These are phyloP conservation scores for Parmales sp. DNA, from an alignment of 108 stramenopile species.

Conservation along the genomic window DNA sequence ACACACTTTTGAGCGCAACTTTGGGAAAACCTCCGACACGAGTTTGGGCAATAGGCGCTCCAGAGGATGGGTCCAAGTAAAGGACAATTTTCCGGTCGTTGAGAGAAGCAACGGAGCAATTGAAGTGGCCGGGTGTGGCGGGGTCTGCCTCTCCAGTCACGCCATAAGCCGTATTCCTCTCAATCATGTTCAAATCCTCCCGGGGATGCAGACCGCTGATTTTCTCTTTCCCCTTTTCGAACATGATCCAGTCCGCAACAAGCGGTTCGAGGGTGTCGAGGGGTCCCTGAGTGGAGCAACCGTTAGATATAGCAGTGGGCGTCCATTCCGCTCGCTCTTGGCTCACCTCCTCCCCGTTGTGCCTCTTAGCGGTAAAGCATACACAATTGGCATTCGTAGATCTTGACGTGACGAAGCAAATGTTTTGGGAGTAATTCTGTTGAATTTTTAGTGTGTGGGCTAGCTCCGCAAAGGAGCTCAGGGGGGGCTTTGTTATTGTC, in stretches of 20 bases:
- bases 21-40: not conserved
- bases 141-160: not conserved
- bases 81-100: not conserved
- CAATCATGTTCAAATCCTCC: slow-evolving; percentile 9
- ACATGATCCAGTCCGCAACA: slow-evolving; percentile 2
- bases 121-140: not conserved
- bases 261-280: not conserved
- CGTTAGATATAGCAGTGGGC: too few species aligned
- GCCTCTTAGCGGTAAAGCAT: not conserved
- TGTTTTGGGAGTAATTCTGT: too few species aligned
- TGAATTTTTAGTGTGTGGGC: too few species aligned
- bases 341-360: not conserved
- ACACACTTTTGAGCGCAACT: not conserved
- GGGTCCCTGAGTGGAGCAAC: too few species aligned
- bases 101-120: not conserved
- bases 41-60: not conserved
- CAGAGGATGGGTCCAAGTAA: not conserved
- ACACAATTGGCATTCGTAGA: not conserved
- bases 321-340: too few species aligned
- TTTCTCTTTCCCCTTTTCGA: not conserved
- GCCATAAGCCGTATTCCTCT: slow-evolving; percentile 7
- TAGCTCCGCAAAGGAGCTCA: too few species aligned
- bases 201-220: not conserved
- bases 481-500: too few species aligned
- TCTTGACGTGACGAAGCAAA: too few species aligned